A percentile compares a stretch with the other conserved stretches of the same genome.
These are phyloP conservation scores for Blastomyces percursus DNA, from an alignment of 2,329 filamentous ascomycete genomes.

Conservation along the genomic window DNA sequence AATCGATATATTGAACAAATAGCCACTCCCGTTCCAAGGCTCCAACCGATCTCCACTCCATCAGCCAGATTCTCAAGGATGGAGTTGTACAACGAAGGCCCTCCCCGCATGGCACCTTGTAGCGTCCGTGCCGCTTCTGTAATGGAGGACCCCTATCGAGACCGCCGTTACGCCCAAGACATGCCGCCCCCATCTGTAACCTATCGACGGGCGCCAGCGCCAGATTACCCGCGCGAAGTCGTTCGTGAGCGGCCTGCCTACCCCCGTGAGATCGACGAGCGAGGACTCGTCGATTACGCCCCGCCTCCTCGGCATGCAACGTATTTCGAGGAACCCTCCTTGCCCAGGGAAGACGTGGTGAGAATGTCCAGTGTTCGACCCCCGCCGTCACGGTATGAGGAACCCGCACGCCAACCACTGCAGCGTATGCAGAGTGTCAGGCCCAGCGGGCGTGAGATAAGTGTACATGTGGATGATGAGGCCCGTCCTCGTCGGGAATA, in stretches of 20 bases:
- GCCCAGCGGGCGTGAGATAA: conserved; percentile 31
- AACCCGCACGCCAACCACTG: conserved; percentile 28
- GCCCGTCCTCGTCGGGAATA: conserved; percentile 39
- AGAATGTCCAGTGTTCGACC: conserved; percentile 51
- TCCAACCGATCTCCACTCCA: conserved; percentile 16
- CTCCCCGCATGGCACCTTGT: conserved; percentile 20
- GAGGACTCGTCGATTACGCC: conserved; percentile 33
- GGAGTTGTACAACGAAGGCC: conserved; percentile 27
- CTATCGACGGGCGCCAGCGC: conserved; percentile 29
- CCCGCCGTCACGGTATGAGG: conserved; percentile 34
- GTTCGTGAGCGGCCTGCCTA: conserved; percentile 25
- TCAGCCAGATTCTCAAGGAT: conserved; percentile 19
- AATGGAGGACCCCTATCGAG: conserved; percentile 32
- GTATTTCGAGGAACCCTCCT: conserved; percentile 53
- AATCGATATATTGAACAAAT: conserved; percentile 61
- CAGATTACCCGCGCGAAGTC: conserved; percentile 25
- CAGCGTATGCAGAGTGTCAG: conserved; percentile 35
- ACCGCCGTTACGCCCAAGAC: conserved; percentile 33
- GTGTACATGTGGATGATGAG: conserved; percentile 34
- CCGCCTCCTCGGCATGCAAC: conserved; percentile 22
- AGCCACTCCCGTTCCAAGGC: conserved; percentile 27
- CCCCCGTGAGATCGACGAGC: conserved; percentile 23
- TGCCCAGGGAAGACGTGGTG: conserved; percentile 46
- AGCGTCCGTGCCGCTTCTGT: conserved; percentile 34
- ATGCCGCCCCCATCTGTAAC: conserved; percentile 34